These are phyloP conservation scores for Skeletonema potamos DNA, from an alignment of 108 stramenopile genomes.

Conservation along the genomic window DNA sequence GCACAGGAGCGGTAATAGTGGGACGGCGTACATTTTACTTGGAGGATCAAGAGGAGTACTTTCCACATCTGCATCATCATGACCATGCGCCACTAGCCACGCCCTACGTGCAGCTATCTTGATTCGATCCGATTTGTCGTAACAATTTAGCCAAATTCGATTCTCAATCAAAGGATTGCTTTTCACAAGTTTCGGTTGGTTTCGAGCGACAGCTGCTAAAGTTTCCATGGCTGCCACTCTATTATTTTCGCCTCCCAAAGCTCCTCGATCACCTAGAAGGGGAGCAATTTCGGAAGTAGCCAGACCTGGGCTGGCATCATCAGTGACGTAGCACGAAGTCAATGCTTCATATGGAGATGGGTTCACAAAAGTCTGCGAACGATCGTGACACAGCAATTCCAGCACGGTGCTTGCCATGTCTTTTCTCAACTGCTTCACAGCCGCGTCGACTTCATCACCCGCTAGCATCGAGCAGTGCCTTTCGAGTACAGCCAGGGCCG, in stretches of 20 bases:
- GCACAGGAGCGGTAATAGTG: slow-evolving; percentile 75
- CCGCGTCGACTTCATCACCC: slow-evolving; percentile 54
- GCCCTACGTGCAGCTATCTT: slow-evolving; percentile 64
- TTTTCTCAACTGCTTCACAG: slow-evolving; percentile 57
- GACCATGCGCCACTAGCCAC: slow-evolving; percentile 58
- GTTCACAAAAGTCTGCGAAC: slow-evolving; percentile 76
- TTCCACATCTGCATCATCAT: slow-evolving; percentile 28
- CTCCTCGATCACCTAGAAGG: slow-evolving; percentile 76
- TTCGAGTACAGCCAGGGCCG: slow-evolving; percentile 70
- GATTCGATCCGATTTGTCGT: slow-evolving; percentile 61
- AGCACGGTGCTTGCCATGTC: slow-evolving; percentile 78
- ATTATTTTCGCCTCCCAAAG: slow-evolving; percentile 69
- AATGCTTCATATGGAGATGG: slow-evolving; percentile 80
- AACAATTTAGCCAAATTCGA: slow-evolving; percentile 85
- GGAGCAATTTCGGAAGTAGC: slow-evolving; percentile 75
- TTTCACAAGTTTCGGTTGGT: slow-evolving; percentile 63
- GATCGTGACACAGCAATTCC: slow-evolving; percentile 78
- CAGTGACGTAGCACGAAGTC: slow-evolving; percentile 65
- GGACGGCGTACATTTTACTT: slow-evolving; percentile 79
- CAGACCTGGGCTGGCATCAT: slow-evolving; percentile 42
- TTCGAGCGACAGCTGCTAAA: slow-evolving; percentile 58
- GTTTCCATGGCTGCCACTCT: slow-evolving; percentile 77
- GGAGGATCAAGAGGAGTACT: slow-evolving; percentile 51
- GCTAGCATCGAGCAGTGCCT: slow-evolving; percentile 67
- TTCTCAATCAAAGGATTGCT: slow-evolving; percentile 84